These are phyloP conservation scores for Cercophora scortea DNA, from an alignment of 495 filamentous ascomycete species.

Conservation along the genomic window DNA sequence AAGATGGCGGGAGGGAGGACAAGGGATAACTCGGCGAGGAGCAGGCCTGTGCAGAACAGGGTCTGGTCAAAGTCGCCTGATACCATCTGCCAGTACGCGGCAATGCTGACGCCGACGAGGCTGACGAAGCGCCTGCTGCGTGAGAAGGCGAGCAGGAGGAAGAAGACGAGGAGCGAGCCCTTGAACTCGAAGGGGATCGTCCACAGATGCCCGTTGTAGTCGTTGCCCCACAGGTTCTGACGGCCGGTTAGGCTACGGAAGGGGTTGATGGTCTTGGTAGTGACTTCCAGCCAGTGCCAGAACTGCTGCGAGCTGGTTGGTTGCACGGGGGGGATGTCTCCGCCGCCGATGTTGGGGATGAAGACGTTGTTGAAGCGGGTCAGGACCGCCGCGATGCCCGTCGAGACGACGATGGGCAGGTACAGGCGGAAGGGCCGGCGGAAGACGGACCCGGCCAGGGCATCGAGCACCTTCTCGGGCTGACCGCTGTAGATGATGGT, in stretches of 20 bases:
- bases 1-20: constrained; percentile 77
- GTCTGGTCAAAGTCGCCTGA: constrained; percentile 3
- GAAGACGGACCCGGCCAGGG: constrained; percentile 5
- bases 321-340: background rate
- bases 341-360: background rate
- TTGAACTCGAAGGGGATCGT: constrained; percentile 53
- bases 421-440: constrained; percentile 8
- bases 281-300: constrained; percentile 4
- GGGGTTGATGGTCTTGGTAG: constrained; percentile 30
- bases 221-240: constrained; percentile 32
- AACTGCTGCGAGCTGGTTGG: constrained; percentile 1
- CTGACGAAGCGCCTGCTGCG: background rate
- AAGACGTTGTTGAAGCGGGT: constrained; percentile 1
- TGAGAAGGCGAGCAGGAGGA: background rate
- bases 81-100: constrained; percentile 5
- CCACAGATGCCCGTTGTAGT: constrained; percentile 16
- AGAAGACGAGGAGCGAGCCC: constrained; percentile 25
- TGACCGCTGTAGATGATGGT: constrained; percentile 18
- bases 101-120: background rate
- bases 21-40: constrained; percentile 86
- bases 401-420: constrained; percentile 4
- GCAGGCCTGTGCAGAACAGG: constrained; percentile 85
- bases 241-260: constrained; percentile 4
- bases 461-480: background rate
- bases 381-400: constrained; percentile 1